Evolutionary conservation across 1,284 basidiomycete genomes (phyloP).

Genomic region (Xerocomus nothofagi): DNA sequence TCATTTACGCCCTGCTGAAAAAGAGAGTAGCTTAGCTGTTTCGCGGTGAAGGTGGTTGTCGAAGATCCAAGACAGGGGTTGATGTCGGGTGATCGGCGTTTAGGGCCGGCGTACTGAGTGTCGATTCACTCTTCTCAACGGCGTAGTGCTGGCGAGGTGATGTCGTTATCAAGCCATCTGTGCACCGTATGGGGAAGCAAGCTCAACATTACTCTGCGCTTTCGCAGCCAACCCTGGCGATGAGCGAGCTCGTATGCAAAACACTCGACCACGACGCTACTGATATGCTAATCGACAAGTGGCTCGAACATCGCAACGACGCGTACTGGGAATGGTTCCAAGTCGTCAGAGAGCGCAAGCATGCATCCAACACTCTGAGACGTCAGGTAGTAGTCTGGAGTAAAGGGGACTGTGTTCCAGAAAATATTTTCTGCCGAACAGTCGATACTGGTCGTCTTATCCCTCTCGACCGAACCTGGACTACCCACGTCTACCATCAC

Average conservation of each 20-base stretch:
- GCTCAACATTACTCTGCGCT: slow-evolving; percentile 59
- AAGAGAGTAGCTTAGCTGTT: not conserved
- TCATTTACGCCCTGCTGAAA: not conserved
- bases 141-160: not conserved
- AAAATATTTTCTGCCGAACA: slow-evolving; percentile 73
- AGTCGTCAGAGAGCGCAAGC: slow-evolving; percentile 62
- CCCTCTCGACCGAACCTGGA: slow-evolving; percentile 75
- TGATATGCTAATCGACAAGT: slow-evolving; percentile 75
- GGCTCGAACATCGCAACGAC: slow-evolving; percentile 74
- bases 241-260: slow-evolving; percentile 74
- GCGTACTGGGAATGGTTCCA: slow-evolving; percentile 74
- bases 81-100: slow-evolving; percentile 18
- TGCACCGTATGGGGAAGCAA: slow-evolving; percentile 26
- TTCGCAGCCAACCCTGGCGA: slow-evolving; percentile 59
- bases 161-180: slow-evolving; percentile 19
- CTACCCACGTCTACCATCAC: slow-evolving; percentile 74
- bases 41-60: not conserved
- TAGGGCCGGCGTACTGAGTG: slow-evolving; percentile 29
- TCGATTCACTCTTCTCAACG: not conserved
- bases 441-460: slow-evolving; percentile 73
- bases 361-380: slow-evolving; percentile 47
- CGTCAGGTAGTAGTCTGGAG: slow-evolving; percentile 70
- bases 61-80: slow-evolving; percentile 5
- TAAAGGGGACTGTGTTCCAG: slow-evolving; percentile 72
- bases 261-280: slow-evolving; percentile 71